phyloP scores from a whole-genome alignment of 2,329 filamentous ascomycete genomes.

The Alternaria solani region DNA sequence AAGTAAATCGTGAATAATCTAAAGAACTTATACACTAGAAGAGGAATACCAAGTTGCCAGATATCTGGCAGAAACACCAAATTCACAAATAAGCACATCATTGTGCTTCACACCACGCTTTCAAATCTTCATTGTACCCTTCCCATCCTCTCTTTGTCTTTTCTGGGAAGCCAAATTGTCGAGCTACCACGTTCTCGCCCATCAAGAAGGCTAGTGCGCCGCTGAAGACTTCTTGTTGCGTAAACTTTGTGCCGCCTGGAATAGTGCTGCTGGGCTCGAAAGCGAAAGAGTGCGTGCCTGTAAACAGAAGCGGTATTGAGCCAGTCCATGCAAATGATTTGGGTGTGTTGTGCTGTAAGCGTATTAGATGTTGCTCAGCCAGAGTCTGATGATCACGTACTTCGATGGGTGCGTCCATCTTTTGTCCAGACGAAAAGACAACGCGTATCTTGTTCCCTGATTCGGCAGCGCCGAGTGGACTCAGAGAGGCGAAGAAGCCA shows the following conservation, averaged over 20 bases:
- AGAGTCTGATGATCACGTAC: constrained; percentile 1
- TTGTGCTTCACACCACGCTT: constrained; percentile 20
- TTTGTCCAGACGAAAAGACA: constrained; percentile 14
- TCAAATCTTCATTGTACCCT: constrained; percentile 25
- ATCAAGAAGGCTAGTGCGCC: constrained; percentile 27
- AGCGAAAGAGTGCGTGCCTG: constrained; percentile 25
- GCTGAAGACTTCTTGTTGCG: constrained; percentile 28
- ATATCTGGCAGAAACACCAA: background rate
- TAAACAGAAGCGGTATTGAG: constrained; percentile 23
- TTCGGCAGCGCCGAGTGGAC: constrained; percentile 19
- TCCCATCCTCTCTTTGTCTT: constrained; percentile 22
- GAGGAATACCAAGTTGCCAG: background rate
- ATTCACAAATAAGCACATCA: background rate
- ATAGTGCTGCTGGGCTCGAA: constrained; percentile 19
- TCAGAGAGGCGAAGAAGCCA: constrained; percentile 25
- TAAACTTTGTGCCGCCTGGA: constrained; percentile 27
- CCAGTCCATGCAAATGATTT: constrained; percentile 23
- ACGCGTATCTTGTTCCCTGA: constrained; percentile 22
- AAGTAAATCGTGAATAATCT: background rate
- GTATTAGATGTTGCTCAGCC: background rate
- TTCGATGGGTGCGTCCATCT: constrained; percentile 15
- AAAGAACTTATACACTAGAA: background rate
- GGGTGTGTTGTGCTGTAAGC: constrained; percentile 18
- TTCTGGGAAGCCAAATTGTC: constrained; percentile 17
- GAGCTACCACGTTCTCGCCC: constrained; percentile 19